Conservation (phyloP, 805 yeast species). For the Metschnikowia borealis region DNA sequence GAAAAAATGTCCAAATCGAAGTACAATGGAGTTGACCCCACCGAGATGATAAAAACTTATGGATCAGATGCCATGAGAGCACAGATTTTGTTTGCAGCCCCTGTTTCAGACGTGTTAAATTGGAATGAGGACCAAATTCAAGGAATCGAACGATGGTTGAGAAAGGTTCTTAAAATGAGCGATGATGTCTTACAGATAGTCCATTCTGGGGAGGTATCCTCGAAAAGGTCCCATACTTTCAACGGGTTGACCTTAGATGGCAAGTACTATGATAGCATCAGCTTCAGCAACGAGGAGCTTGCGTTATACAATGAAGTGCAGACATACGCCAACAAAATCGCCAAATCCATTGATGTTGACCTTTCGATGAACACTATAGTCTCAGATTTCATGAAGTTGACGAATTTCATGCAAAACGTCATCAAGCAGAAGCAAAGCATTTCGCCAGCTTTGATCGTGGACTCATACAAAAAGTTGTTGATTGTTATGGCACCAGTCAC, state of each 20-base stretch:
- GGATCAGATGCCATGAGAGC: constrained; percentile 97
- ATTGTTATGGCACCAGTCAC: constrained; percentile 73
- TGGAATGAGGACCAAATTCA: constrained; percentile 90
- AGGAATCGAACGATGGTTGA: constrained; percentile 86
- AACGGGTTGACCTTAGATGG: constrained; percentile 20
- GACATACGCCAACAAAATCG: constrained; percentile 43
- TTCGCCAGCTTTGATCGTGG: constrained; percentile 39
- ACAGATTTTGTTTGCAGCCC: constrained; percentile 88
- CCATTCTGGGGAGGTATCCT: neutral
- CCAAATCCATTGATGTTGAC: constrained; percentile 54
- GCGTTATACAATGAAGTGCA: constrained; percentile 57
- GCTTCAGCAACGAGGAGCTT: constrained; percentile 44
- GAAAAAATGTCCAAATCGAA: constrained; percentile 98
- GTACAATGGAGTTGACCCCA: constrained; percentile 91
- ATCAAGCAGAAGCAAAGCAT: constrained; percentile 31
- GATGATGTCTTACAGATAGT: constrained; percentile 19
- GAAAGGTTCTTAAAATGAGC: constrained; percentile 42
- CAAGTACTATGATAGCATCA: constrained; percentile 17
- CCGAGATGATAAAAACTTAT: constrained; percentile 61
- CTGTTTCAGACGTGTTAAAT: constrained; percentile 70
- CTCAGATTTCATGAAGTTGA: constrained; percentile 84
- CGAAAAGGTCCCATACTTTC: constrained; percentile 7
- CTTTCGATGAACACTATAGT: constrained; percentile 78
- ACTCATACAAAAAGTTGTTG: constrained; percentile 51
- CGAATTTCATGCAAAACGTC: constrained; percentile 45